Evolutionary conservation across 352 stramenopile species (phyloP), one percentile per base, ranked within the genome.

Genomic region (Phytopythium aichiense): DNA sequence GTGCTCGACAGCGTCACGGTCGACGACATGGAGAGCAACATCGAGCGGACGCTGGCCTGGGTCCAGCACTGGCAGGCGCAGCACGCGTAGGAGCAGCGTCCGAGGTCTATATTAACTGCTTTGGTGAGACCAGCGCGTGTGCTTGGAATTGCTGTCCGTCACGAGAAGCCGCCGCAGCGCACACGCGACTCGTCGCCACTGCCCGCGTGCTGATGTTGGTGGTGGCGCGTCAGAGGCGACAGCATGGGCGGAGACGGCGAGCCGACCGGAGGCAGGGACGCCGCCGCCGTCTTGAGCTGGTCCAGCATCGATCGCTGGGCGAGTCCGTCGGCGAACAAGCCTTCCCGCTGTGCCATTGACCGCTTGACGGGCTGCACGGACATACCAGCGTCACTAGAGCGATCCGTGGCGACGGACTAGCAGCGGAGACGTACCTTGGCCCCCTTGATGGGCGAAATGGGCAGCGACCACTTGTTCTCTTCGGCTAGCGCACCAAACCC

Each of bases 21-120:
- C 7, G 93, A 98, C 48, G 96, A 99, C 58, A 97, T 99, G 89
- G 95, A 99, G 50, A 84, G 63, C 61, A 99, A 99, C 82, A 81
- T 98, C 12, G 80, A 96, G 54, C 87, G 96, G 50, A 87, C 98
- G 28, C 64, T 87, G 48, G 70, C 81, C 61, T 99, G 97, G 97
- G 70, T 91, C 52, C 76, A 97, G 61, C 87, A 98, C 63, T 99
- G 96, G 96, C 81, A 94, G 53, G 65, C 53, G 22, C 72, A 92
- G 58, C 77, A 92, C 55, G 45, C 62, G 9, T 56, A 79, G 28
- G 52, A 77, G 38, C 63, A 74, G 50, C 18, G 12, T 31, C 8
- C 20, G 8, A 12, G 20, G 16, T 23, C 54, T 31, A 33, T n/a
- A 46, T 30, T 43, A n/a, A 43, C 23, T 15, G 15, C 4, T 22